Percentiles rank a stretch among this genome's conserved stretches.
phyloP scores from a whole-genome alignment of 371 early-diverging fungal species.

The Zancudomyces culisetae region DNA sequence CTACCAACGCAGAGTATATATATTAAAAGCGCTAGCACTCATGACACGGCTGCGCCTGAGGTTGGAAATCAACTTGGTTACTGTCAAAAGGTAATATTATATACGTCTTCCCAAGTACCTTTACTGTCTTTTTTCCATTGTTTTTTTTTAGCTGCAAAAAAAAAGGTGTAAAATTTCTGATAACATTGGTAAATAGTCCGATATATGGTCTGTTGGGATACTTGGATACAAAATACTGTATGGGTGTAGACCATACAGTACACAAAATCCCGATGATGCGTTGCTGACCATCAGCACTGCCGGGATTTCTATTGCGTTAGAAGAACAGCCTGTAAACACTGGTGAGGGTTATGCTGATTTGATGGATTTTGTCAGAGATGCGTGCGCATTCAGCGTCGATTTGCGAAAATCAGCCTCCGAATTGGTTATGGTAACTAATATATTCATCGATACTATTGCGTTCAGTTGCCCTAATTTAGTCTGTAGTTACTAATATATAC shows the following conservation, averaged over 20 bases:
- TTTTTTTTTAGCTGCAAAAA: too few relatives aligned
- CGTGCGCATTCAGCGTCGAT: background rate
- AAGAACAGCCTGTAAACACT: background rate
- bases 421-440: background rate
- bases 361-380: background rate
- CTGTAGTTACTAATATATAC: too few relatives aligned
- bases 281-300: background rate
- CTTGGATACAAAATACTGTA: slow-evolving; percentile 66
- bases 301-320: background rate
- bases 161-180: too few relatives aligned
- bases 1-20: slow-evolving; percentile 1
- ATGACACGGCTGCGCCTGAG: slow-evolving; percentile 97
- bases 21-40: slow-evolving; percentile 55
- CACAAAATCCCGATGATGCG: background rate
- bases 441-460: too few relatives aligned
- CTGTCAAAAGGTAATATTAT: slow-evolving; percentile 12
- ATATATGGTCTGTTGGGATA: slow-evolving; percentile 77
- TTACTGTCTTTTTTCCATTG: too few relatives aligned
- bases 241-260: slow-evolving; percentile 46
- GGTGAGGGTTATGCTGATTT: background rate
- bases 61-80: slow-evolving; percentile 60
- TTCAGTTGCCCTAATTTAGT: too few relatives aligned
- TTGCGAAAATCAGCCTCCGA: background rate
- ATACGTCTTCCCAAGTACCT: too few relatives aligned
- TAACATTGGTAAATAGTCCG: slow-evolving; percentile 28